phyloP scores from a whole-genome alignment of 352 stramenopile genomes.

The Phytopythium chamaehyphon region DNA sequence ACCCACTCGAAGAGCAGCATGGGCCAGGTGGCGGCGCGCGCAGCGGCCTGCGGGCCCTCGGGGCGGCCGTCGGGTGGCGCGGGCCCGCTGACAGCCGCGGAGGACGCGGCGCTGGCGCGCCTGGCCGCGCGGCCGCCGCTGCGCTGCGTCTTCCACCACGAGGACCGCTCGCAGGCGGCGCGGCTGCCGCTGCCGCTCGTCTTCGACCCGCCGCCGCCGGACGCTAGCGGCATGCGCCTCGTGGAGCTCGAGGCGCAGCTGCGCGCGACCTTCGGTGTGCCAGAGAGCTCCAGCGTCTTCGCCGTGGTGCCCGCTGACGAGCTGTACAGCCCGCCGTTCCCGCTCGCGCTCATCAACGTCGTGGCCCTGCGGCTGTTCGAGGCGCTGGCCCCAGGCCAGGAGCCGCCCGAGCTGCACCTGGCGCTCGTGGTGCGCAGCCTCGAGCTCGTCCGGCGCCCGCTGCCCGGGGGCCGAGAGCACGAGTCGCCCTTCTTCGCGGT shows the following conservation, averaged over 20 bases:
- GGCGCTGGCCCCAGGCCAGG: constrained; percentile 27
- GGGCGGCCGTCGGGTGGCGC: too few species aligned
- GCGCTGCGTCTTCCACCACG: constrained; percentile 73
- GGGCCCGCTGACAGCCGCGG: background rate
- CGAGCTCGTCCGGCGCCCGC: constrained; percentile 40
- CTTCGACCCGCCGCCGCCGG: constrained; percentile 31
- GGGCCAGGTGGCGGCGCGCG: background rate
- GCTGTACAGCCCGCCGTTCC: constrained; percentile 72
- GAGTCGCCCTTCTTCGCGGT: constrained; percentile 74
- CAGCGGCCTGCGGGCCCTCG: too few species aligned
- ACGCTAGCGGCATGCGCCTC: constrained; percentile 53
- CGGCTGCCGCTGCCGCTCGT: constrained; percentile 63
- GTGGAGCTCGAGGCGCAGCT: constrained; percentile 78
- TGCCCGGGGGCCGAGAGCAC: constrained; percentile 37
- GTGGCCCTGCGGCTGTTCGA: constrained; percentile 39
- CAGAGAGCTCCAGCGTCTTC: constrained; percentile 59
- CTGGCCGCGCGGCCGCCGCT: constrained; percentile 42
- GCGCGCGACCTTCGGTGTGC: constrained; percentile 52
- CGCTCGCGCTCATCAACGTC: constrained; percentile 81
- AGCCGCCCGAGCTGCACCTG: constrained; percentile 55
- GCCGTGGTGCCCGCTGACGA: constrained; percentile 69
- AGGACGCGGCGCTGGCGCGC: background rate
- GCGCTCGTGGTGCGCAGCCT: constrained; percentile 65
- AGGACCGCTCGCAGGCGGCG: constrained; percentile 35
- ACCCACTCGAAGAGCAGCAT: too few species aligned